Conservation (phyloP, 768 basidiomycete genomes). For the Suillus sp. region DNA sequence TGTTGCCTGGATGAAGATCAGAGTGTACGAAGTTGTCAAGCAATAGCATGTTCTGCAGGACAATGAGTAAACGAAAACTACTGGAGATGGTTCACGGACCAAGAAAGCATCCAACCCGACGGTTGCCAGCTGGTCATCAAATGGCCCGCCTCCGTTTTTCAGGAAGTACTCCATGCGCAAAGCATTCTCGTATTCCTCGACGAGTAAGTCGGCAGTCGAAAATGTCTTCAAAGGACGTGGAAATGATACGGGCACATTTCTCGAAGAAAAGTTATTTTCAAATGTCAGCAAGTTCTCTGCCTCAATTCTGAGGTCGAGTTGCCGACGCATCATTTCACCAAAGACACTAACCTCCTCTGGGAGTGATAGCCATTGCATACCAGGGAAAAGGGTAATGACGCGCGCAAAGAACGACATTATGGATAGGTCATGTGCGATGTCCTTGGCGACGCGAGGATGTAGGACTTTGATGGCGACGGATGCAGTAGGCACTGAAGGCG, state of each 20-base stretch:
- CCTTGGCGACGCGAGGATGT: conserved; percentile 83
- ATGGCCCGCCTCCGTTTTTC: conserved; percentile 89
- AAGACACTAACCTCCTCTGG: conserved; percentile 95
- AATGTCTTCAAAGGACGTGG: conserved; percentile 83
- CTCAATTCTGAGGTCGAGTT: conserved; percentile 89
- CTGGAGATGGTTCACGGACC: conserved; percentile 46
- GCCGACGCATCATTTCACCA: conserved; percentile 94
- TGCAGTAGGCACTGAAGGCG: conserved; percentile 75
- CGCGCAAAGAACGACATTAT: conserved; percentile 95
- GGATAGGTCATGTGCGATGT: conserved; percentile 84
- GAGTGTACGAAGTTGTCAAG: conserved; percentile 97
- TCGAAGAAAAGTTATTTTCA: conserved; percentile 80
- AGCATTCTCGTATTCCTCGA: conserved; percentile 95
- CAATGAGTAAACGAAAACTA: conserved; percentile 14
- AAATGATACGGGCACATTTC: conserved; percentile 84
- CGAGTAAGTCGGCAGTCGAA: conserved; percentile 79
- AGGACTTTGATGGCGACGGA: conserved; percentile 95
- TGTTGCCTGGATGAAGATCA: conserved; percentile 91
- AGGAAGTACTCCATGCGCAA: conserved; percentile 87
- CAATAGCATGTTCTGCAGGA: conserved; percentile 87
- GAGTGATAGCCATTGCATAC: conserved; percentile 95
- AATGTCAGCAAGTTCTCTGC: conserved; percentile 85
- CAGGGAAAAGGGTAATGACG: conserved; percentile 76
- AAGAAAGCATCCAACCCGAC: conserved; percentile 94
- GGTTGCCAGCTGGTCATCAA: conserved; percentile 85